Percentiles rank a stretch among this genome's conserved stretches.
Evolutionary conservation across 2,329 filamentous ascomycete genomes (phyloP).

Genomic region (Verticillium albo-atrum): DNA sequence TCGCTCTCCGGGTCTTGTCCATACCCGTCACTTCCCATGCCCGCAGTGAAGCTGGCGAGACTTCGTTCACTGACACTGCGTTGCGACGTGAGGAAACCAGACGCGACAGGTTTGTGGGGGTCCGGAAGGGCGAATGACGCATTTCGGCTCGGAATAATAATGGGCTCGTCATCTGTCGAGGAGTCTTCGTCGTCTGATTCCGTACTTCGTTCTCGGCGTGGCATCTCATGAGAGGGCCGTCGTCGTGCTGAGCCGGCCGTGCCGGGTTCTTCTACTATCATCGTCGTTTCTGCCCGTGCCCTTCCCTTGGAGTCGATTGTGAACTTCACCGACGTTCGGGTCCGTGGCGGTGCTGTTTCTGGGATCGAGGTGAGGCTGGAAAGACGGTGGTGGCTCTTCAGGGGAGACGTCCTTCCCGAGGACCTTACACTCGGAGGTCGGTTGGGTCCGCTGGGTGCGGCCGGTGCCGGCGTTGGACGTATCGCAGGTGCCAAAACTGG

Average conservation of each 20-base stretch:
- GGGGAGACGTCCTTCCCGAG: slow-evolving; percentile 46
- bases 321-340: slow-evolving; percentile 55
- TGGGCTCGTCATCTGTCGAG: slow-evolving; percentile 60
- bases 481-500: slow-evolving; percentile 44
- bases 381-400: slow-evolving; percentile 47
- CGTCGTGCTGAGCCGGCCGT: neutral
- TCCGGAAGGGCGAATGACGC: slow-evolving; percentile 55
- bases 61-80: slow-evolving; percentile 47
- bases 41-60: slow-evolving; percentile 28
- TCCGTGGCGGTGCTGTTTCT: slow-evolving; percentile 41
- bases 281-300: slow-evolving; percentile 50
- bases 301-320: slow-evolving; percentile 59
- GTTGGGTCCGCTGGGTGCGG: slow-evolving; percentile 17
- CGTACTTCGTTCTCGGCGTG: slow-evolving; percentile 28
- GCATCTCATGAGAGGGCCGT: slow-evolving; percentile 16
- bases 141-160: slow-evolving; percentile 58
- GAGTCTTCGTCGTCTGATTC: slow-evolving; percentile 42
- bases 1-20: slow-evolving; percentile 49
- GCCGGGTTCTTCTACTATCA: slow-evolving; percentile 29
- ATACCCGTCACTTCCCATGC: slow-evolving; percentile 30
- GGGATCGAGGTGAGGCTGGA: slow-evolving; percentile 54
- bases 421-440: slow-evolving; percentile 30
- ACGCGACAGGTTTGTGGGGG: slow-evolving; percentile 41
- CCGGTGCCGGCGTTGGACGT: slow-evolving; percentile 25
- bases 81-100: slow-evolving; percentile 39